Base-by-base conservation (phyloP, 2,329 filamentous ascomycete genomes). In the Talaromyces amestolkiae region DNA sequence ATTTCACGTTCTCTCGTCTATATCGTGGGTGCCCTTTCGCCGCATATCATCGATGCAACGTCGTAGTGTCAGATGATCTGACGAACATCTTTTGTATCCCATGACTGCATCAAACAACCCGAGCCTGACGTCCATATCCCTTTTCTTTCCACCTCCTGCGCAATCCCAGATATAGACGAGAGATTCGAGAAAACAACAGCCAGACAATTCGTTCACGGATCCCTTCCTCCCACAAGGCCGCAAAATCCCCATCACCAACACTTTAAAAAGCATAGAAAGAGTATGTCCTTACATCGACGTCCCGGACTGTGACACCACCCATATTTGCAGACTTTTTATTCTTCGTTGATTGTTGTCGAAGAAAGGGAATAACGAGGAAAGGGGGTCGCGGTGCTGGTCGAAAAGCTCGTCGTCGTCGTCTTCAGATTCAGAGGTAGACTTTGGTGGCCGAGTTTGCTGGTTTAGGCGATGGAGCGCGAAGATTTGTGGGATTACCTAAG, bases 281-380 rank as follows among this genome's bases (percentile, higher is more conserved):
- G 60, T 13, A 24, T 47, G 60, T 69, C 80, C 82, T 77, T 82
- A 85, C 84, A 78, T 86, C 85, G 79, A 89, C 86, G 84, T 88
- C 86, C 79, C 86, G 85, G 81, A 89, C 87, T 76, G 82, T 84
- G 79, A 89, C 86, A 80, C 87, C 86, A 81, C 84, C 84, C 87
- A 89, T 89, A 78, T 81, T 87, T 82, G 82, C 83, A 82, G 17
- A 76, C 73, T 19, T 59, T 76, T 74, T 62, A 71, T 69, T 66
- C 58, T 63, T 45, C 63, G 49, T 65, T 69, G 71, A 69, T 70
- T 53, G 61, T 56, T 60, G 64, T 66, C 66, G 64, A 67, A 69
- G 63, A 64, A 61, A 61, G 49, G 67, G 59, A 72, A 71, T 72
- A 71, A 71, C 70, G 71, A 72, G 68, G 68, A 31, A 51, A 19